Evolutionary conservation across 768 basidiomycete genomes (phyloP).

Genomic region (Leucosporidium creatinivorum): DNA sequence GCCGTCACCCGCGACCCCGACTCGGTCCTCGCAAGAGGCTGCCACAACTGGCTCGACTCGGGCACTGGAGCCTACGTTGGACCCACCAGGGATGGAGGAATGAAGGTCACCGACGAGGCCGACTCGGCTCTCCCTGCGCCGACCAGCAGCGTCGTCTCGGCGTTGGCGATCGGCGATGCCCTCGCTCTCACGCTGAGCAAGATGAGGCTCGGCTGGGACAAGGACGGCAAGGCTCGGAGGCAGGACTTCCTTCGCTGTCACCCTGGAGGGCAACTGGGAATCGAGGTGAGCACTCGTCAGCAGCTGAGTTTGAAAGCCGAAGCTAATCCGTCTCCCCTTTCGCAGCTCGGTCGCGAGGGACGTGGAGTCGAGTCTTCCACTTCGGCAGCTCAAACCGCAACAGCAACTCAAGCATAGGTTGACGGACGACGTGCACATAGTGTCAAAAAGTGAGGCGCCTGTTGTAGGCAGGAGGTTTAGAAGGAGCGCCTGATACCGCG

Average conservation of each 20-base stretch:
- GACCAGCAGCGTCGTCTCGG: slow-evolving; percentile 34
- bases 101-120: slow-evolving; percentile 33
- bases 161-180: slow-evolving; percentile 35
- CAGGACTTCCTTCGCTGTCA: slow-evolving; percentile 31
- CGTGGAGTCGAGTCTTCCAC: slow-evolving; percentile 8
- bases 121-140: slow-evolving; percentile 36
- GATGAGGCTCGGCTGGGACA: slow-evolving; percentile 32
- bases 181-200: slow-evolving; percentile 31
- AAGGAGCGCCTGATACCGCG: too few relatives aligned
- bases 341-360: slow-evolving; percentile 18
- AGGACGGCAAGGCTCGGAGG: slow-evolving; percentile 29
- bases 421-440: too few relatives aligned
- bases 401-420: too few relatives aligned
- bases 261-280: slow-evolving; percentile 34
- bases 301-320: background rate
- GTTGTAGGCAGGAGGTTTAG: too few relatives aligned
- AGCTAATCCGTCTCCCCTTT: slow-evolving; percentile 10
- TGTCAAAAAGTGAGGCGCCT: too few relatives aligned
- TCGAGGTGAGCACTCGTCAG: slow-evolving; percentile 7
- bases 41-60: slow-evolving; percentile 34
- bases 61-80: slow-evolving; percentile 29
- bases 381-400: too few relatives aligned
- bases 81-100: background rate
- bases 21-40: slow-evolving; percentile 31
- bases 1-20: slow-evolving; percentile 35